Evolutionary conservation across 768 basidiomycete genomes (phyloP), one percentile per base, ranked within the genome.

Genomic region (Rhizopogon vesiculosus): DNA sequence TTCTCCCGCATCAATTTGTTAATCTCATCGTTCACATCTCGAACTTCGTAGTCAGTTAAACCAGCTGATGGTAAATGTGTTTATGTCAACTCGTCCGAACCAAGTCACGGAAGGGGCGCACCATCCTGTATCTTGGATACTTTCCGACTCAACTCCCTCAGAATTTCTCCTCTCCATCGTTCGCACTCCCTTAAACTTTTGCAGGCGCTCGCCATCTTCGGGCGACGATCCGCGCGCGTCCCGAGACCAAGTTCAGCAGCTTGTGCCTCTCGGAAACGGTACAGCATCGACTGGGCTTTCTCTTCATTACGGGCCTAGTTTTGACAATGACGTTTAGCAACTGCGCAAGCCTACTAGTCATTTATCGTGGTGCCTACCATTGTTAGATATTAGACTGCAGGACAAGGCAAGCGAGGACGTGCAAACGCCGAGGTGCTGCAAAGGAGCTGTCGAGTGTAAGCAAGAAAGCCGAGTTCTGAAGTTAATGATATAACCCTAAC

Each of bases 101-200:
- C 16, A 7, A 51, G 22, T 7, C 39, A 51, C 1, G 25, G 42
- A 54, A 8, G 16, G 42, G 5, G 75, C 90, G 57, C 33, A 94
- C 93, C 74, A 65, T 99, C 96, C 70, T 99, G 96, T 45, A 98
- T 98, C 72, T 98, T 98, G 15, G 93, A 93, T 25, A 98, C 96
- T 69, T 99, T 98, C 58, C 96, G 69, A 67, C 91, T 93, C 48
- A 98, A 94, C 66, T 99, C 96, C 42, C 93, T 77, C 54, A 99
- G 68, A 18, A 98, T 92, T 71, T 98, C 96, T 55, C 95, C 96
- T 67, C 96, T 75, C 93, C 94, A 98, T 54, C 93, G 78, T 71
- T 99, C 96, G 64, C 93, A 95, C 46, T 98, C 94, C 39, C 92
- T 77, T 63, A 98, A 68, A 64, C 89, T 94, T 71, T 95, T 95